Conservation (phyloP, 495 filamentous ascomycete species). For the Lichenothelia convexa region DNA sequence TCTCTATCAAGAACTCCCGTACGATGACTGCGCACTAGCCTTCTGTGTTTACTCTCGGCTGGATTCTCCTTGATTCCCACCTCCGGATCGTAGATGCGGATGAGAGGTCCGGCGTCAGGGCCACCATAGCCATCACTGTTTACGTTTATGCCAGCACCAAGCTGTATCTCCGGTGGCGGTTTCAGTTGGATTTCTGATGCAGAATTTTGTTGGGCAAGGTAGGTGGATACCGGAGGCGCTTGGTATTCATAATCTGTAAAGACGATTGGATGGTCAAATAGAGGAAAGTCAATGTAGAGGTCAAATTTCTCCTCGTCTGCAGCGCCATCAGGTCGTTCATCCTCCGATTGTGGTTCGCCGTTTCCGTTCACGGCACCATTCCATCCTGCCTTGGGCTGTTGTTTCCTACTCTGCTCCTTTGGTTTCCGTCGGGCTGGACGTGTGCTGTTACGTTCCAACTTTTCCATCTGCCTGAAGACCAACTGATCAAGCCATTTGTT, state of each 20-base stretch:
- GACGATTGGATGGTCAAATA: constrained; percentile 90
- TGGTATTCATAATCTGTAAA: constrained; percentile 89
- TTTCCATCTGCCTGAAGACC: constrained; percentile 74
- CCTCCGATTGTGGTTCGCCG: constrained; percentile 24
- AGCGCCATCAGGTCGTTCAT: no score
- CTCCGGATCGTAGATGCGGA: constrained; percentile 87
- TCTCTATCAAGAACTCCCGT: constrained; percentile 85
- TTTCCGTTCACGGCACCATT: constrained; percentile 6
- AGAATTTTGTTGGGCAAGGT: constrained; percentile 19
- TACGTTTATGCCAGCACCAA: constrained; percentile 64
- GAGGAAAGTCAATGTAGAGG: constrained; percentile 77
- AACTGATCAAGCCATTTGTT: constrained; percentile 92
- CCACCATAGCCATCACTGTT: constrained; percentile 33
- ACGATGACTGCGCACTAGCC: constrained; percentile 81
- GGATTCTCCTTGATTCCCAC: constrained; percentile 77
- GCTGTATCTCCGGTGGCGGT: constrained; percentile 62
- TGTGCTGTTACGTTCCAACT: constrained; percentile 16
- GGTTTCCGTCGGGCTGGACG: background rate
- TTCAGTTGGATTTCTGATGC: constrained; percentile 47
- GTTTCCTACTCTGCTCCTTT: background rate
- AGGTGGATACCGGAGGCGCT: constrained; percentile 57
- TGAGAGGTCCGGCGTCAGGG: constrained; percentile 37
- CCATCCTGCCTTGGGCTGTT: background rate
- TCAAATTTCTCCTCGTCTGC: constrained; percentile 42
- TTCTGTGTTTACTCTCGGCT: constrained; percentile 83